Percentiles rank a stretch among this genome's conserved stretches.
These are phyloP conservation scores for Nakazawaea pomicola DNA, from an alignment of 805 yeast species.

Conservation along the genomic window DNA sequence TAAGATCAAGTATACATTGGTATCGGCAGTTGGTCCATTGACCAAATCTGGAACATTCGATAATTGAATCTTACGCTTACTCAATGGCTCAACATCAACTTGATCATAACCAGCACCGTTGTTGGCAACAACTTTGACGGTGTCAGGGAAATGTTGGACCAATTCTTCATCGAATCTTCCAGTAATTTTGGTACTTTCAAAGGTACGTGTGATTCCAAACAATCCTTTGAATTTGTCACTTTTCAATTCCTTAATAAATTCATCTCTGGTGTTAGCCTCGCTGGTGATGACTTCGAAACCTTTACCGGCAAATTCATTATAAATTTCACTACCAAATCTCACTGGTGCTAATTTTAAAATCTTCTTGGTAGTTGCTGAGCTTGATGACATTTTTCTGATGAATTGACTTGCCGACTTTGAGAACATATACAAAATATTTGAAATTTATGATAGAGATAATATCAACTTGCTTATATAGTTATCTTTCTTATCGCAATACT, in stretches of 20 bases:
- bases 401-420: not conserved
- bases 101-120: conserved; percentile 59
- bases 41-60: conserved; percentile 52
- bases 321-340: conserved; percentile 56
- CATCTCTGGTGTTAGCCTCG: conserved; percentile 33
- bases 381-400: conserved; percentile 1
- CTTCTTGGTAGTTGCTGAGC: not conserved
- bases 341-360: conserved; percentile 61
- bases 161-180: conserved; percentile 43
- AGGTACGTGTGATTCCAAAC: conserved; percentile 36
- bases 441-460: not conserved
- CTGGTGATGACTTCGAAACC: conserved; percentile 43
- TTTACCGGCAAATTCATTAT: conserved; percentile 48
- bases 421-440: not conserved
- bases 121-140: conserved; percentile 39
- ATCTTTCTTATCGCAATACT: not conserved
- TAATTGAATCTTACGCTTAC: conserved; percentile 36
- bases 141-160: conserved; percentile 28
- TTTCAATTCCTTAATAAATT: conserved; percentile 33
- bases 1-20: conserved; percentile 44
- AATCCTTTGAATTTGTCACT: conserved; percentile 31
- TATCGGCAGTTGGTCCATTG: conserved; percentile 53
- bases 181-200: conserved; percentile 31
- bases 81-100: conserved; percentile 38
- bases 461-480: too few relatives aligned